Evolutionary conservation across 371 early-diverging fungal genomes (phyloP), one percentile per base, ranked within the genome.

Genomic region (Mucor mucedo): DNA sequence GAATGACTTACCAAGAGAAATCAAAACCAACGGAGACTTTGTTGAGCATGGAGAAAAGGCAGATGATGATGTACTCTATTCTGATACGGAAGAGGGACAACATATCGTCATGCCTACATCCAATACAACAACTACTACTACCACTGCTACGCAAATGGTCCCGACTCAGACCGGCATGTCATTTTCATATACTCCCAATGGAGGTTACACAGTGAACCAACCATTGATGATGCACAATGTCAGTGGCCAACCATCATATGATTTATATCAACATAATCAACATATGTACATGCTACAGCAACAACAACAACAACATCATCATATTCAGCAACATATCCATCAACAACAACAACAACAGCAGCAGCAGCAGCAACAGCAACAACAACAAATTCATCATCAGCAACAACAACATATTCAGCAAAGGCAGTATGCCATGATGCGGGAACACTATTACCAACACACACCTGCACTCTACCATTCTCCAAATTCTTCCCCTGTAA

Each of bases 1-100:
- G 60, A 68, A 56, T 50, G 60, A 58, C 10, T 40, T 50, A 11
- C 69, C 69, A n/a, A 63, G 59, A 49, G 69, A 68, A 30, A 47
- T 63, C 21, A 63, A 55, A 27, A 55, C 60, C 14, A 68, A 68
- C 41, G 28, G 63, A 68, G 69, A 68, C 50, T 62, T 62, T 54
- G 49, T 68, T n/a, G 59, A 68, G 35, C 52, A 14, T 16, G 50
- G 53, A 13, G 35, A 41, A 3, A 47, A 58, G 27, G 33, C 55
- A 8, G 61, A 54, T 38, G 65, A 56, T 21, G 56, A 49, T 35
- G 35, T 35, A 35, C 35, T 35, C 35, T 21, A 21, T 21, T 65
- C 60, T 5, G 60, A 66, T 3, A 42, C 35, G 32, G 66, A 66
- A n/a, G 29, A 54, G 21, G 21, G 21, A 21, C 21, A 21, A 21